phyloP scores from a whole-genome alignment of 352 stramenopile genomes.

The Globisporangium spiculum region DNA sequence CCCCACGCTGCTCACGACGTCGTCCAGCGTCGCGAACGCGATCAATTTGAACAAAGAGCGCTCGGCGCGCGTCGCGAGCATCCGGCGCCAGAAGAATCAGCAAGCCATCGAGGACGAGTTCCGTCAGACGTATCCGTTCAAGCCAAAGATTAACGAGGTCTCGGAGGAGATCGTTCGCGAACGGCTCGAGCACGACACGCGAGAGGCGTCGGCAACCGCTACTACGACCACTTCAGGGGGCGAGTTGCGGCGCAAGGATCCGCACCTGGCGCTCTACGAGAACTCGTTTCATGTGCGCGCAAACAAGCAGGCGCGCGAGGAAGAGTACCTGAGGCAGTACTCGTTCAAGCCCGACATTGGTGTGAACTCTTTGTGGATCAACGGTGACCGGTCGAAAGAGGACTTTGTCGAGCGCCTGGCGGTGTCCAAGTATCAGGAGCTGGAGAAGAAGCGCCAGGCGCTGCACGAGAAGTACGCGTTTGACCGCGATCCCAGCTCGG shows the following conservation, averaged over 20 bases:
- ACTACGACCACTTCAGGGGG: constrained; percentile 19
- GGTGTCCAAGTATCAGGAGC: constrained; percentile 63
- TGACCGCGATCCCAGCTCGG: constrained; percentile 54
- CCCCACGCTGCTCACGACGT: constrained; percentile 51
- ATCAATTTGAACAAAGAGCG: constrained; percentile 47
- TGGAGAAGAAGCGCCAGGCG: constrained; percentile 50
- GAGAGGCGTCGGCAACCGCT: constrained; percentile 12
- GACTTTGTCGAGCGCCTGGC: constrained; percentile 71
- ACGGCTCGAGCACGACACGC: constrained; percentile 46
- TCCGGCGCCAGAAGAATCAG: constrained; percentile 49
- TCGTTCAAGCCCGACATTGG: constrained; percentile 80
- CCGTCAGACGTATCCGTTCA: constrained; percentile 60
- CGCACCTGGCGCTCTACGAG: constrained; percentile 69
- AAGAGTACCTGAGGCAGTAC: constrained; percentile 61
- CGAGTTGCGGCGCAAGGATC: constrained; percentile 39
- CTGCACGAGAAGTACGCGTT: constrained; percentile 66
- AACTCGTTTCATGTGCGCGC: constrained; percentile 51
- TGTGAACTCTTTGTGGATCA: constrained; percentile 63
- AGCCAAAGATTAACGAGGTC: constrained; percentile 66
- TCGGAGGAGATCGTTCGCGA: constrained; percentile 76
- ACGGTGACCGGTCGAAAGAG: constrained; percentile 27
- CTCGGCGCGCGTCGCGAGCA: constrained; percentile 26
- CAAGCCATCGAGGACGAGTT: constrained; percentile 66
- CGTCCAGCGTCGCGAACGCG: constrained; percentile 20
- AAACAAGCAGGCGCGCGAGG: constrained; percentile 40